These are phyloP conservation scores for Aegilops bicornis DNA, from an alignment of 176 grass and related monocot species.

Conservation along the genomic window DNA sequence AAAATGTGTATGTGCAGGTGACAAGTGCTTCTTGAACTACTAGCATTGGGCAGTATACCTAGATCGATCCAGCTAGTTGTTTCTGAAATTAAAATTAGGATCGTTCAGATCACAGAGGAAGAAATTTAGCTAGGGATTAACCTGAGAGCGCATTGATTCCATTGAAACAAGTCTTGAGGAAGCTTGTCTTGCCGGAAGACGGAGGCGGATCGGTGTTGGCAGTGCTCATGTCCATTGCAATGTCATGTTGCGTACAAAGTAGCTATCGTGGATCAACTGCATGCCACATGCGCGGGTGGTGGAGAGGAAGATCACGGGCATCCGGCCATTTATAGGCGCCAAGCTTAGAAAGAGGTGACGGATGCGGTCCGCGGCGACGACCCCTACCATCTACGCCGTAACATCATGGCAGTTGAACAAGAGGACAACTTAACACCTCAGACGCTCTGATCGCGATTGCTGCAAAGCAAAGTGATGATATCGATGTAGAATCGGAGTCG, in stretches of 20 bases:
- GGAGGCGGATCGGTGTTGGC: background rate
- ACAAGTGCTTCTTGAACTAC: too few species aligned
- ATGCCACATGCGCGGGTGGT: background rate
- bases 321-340: background rate
- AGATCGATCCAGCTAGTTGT: background rate
- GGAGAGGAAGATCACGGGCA: background rate
- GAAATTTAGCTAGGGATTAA: background rate
- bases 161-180: slow-evolving; percentile 56
- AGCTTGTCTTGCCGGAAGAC: background rate
- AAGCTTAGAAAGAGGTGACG: background rate
- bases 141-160: slow-evolving; percentile 52
- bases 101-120: background rate
- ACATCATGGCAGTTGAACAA: background rate
- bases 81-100: background rate
- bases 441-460: background rate
- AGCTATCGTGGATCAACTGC: background rate
- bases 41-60: background rate
- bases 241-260: background rate
- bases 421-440: background rate
- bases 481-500: background rate
- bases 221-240: background rate
- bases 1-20: too few species aligned
- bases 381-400: background rate
- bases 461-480: background rate
- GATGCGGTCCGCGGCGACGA: too few species aligned